Percentiles rank a stretch among this genome's conserved stretches.
Evolutionary conservation across 257 asterid genomes (phyloP).

Genomic region (Petunia axillaris): DNA sequence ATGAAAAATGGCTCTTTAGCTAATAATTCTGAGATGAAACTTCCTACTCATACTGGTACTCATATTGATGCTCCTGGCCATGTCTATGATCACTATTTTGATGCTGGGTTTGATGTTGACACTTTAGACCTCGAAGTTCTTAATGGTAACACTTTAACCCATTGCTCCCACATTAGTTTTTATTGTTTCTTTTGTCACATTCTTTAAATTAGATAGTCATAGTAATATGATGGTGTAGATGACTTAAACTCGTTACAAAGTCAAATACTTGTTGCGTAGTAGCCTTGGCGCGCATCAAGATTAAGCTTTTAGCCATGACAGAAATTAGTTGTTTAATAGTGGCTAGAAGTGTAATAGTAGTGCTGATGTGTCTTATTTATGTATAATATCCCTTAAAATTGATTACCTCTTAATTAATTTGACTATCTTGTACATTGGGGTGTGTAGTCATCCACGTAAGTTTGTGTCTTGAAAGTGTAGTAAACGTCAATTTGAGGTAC

Average conservation of each 20-base stretch:
- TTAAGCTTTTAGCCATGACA: no score
- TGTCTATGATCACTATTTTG: conserved; percentile 77
- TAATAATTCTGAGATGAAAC: conserved; percentile 86
- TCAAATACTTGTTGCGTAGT: no score
- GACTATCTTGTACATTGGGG: not conserved
- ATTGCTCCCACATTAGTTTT: not conserved
- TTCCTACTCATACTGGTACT: conserved; percentile 89
- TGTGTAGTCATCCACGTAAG: not conserved
- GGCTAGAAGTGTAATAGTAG: no score
- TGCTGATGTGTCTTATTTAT: no score
- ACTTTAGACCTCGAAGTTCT: conserved; percentile 92
- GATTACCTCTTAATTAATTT: no score
- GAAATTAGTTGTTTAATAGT: no score
- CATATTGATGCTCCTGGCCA: conserved; percentile 98
- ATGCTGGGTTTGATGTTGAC: conserved; percentile 93
- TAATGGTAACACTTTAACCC: conserved; percentile 54
- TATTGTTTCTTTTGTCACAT: not conserved
- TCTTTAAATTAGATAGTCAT: no score
- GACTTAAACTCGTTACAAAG: no score
- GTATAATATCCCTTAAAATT: no score
- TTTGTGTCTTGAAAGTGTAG: no score
- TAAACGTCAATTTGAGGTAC: not conserved
- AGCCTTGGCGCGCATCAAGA: no score
- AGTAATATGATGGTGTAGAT: no score
- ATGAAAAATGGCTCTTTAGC: conserved; percentile 88